These are phyloP conservation scores for Phoma herbarum DNA, from an alignment of 2,329 filamentous ascomycete species.

Conservation along the genomic window DNA sequence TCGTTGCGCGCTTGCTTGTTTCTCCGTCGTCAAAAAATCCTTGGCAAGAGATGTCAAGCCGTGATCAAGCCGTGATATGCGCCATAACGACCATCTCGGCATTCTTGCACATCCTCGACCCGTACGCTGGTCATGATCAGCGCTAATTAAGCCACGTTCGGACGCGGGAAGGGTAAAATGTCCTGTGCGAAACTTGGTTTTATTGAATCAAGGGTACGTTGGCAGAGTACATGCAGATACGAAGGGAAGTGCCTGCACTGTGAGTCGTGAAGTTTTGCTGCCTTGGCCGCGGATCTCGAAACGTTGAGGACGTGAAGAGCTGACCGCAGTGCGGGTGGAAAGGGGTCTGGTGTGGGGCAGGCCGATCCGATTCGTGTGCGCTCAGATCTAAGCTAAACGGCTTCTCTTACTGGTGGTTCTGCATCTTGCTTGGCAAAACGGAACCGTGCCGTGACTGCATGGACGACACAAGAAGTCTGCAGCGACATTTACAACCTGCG, in stretches of 20 bases:
- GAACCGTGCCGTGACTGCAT: constrained; percentile 13
- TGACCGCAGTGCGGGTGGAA: constrained; percentile 21
- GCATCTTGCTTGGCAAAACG: constrained; percentile 38
- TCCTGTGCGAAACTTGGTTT: constrained; percentile 4
- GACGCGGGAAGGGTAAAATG: constrained; percentile 20
- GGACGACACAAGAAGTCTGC: constrained; percentile 8
- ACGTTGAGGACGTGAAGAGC: constrained; percentile 22
- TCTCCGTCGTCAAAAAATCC: constrained; percentile 18
- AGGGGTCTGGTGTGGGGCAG: constrained; percentile 42
- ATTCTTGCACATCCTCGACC: constrained; percentile 19
- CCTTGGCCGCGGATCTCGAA: constrained; percentile 26
- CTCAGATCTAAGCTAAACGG: constrained; percentile 48
- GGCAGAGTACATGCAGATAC: constrained; percentile 5
- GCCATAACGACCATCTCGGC: constrained; percentile 33
- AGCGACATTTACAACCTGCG: constrained; percentile 7
- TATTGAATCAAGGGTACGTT: constrained; percentile 16
- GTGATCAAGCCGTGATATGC: constrained; percentile 30
- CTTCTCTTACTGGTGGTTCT: constrained; percentile 40
- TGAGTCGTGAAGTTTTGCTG: constrained; percentile 16
- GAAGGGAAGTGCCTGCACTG: constrained; percentile 14
- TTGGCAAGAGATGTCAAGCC: constrained; percentile 31
- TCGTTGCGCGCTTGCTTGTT: constrained; percentile 30
- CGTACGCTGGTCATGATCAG: constrained; percentile 15
- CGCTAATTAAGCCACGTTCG: constrained; percentile 14
- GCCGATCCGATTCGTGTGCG: constrained; percentile 45